A percentile compares a stretch with the other conserved stretches of the same genome.
These are phyloP conservation scores for Exophiala phaeomuriformis DNA, from an alignment of 2,329 filamentous ascomycete species.

Conservation along the genomic window DNA sequence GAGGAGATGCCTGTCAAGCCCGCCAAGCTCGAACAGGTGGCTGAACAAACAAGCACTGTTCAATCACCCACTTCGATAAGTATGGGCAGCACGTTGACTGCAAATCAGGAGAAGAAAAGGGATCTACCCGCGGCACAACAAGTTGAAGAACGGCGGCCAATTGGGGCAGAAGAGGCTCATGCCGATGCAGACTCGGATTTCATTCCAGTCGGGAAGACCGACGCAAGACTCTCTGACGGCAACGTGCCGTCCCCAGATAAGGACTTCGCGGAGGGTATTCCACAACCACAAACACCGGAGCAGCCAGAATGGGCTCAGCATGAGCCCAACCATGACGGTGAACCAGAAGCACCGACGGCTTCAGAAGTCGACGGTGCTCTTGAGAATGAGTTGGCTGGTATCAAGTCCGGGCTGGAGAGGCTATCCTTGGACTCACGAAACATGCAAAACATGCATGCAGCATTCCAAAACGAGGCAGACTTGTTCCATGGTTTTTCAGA, in stretches of 20 bases:
- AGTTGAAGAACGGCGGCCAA: neutral
- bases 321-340: neutral
- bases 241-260: too few species aligned
- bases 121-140: neutral
- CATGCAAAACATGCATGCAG: neutral
- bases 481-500: constrained; percentile 6
- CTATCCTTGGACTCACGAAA: neutral
- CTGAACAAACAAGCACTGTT: neutral
- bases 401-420: neutral
- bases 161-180: neutral
- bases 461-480: neutral
- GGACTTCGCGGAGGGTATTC: neutral
- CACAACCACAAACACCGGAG: neutral
- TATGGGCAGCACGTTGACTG: neutral
- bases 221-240: neutral
- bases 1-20: constrained; percentile 7
- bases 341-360: constrained; percentile 2
- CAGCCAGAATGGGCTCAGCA: neutral
- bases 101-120: neutral
- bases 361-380: constrained; percentile 2
- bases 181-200: neutral
- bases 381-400: neutral
- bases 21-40: constrained; percentile 1
- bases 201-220: neutral
- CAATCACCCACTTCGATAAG: neutral